Base-by-base conservation (phyloP, 2,329 filamentous ascomycete genomes). In the Talaromyces albobiverticillius region DNA sequence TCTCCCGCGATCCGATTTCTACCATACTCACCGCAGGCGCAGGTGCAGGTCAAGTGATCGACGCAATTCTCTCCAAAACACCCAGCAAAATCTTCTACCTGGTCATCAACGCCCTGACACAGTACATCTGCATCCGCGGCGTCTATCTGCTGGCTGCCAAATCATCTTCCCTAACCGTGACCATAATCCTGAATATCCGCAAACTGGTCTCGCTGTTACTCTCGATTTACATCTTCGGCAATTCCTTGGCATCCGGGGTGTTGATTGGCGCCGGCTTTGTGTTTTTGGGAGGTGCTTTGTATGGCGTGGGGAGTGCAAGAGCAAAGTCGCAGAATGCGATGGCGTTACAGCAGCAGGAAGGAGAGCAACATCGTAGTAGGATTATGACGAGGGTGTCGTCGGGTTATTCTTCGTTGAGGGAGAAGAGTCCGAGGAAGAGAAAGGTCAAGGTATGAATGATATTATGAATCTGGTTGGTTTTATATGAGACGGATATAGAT, bases 151-250 rank as follows among this genome's bases (percentile, higher is more conserved):
- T 99, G 4, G 92, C 90, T 1, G 89, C 93, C 0, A 87, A 87
- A 52, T 90, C 90, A 3, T 93, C 92, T 3, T 95, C 94, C 0
- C 80, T 99, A 53, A 97, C 94, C 0, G 94, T 99, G 22, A 96
- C 93, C 1, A 95, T 99, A 63, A 91, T 97, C 46, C 79, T 99
- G 57, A 99, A 97, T 69, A 89, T 99, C 57, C 83, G 94, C 62
- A 99, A 99, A 73, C 78, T 99, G 18, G 87, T 96, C 53, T 96
- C 92, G 64, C 81, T 97, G 57, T 76, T 97, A 58, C 71, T 97
- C 55, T 96, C 92, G 63, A 95, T 97, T 56, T 93, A 91, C 82
- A 72, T 99, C 1, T 99, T 99, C 73, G 94, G 93, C 4, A 96
- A 99, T 68, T 74, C 81, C 36, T 77, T 99, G 60, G 84, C 87